Base-by-base conservation (phyloP, 345 rosid genomes). In the Corchorus olitorius region DNA sequence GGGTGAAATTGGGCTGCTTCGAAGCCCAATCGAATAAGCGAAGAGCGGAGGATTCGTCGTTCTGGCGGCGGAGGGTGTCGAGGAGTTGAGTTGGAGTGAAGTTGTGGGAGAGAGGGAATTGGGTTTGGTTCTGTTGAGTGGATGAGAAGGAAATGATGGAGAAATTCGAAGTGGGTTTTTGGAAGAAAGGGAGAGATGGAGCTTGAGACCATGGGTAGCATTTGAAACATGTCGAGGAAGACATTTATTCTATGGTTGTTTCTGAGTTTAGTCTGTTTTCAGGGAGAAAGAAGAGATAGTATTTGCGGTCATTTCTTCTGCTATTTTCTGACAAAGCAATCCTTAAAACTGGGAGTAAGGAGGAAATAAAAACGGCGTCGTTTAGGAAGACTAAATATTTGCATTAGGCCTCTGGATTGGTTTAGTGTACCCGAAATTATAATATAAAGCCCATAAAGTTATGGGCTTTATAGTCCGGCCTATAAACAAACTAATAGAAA, bases 21-120 rank as follows among this genome's bases (percentile, higher is more conserved):
- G 93, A 89, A 17, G 97, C 97, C 83, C 88, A 85, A 35, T 82
- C 56, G 66, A 92, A 84, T 76, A 93, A 73, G 73, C 89, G 88
- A 49, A 93, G 93, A 5, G 90, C 93, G 1, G 93, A 79, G 82
- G 92, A 84, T 37, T 88, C 93, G 76, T 93, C 92, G 53, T 69
- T 75, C 76, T 90, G 92, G 80, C 81, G 87, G 72, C 97, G 92
- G 88, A 95, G 85, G 75, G 94, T 79, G 76, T 92, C 83, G 75
- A 92, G 91, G 78, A 96, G 94, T 81, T 93, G 88, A 52, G 83
- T 20, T 1, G 92, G 81, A 3, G 94, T 93, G 90, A 86, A 86
- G 79, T 90, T 75, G 1, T 89, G 75, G 61, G 96, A 85, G 48
- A 82, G 81, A 35, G 83, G 76, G 14, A 79, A 45, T 2, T 80